These are phyloP conservation scores for Heterobasidion annosum DNA, from an alignment of 1,284 basidiomycete species.

Conservation along the genomic window DNA sequence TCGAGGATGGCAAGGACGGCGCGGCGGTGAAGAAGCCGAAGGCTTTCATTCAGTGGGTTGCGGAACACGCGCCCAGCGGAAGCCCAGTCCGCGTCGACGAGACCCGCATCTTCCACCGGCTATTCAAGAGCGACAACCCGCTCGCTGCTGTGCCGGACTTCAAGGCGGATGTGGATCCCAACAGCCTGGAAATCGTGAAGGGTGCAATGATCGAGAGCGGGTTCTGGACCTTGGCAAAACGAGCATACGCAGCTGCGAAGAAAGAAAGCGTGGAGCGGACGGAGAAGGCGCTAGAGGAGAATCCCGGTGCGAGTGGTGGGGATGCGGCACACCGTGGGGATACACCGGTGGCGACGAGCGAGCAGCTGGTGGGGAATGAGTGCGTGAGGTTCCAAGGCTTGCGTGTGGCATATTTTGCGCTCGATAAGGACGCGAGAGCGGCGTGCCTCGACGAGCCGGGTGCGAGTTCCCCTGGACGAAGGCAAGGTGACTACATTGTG, in stretches of 20 bases:
- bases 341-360: slow-evolving; percentile 64
- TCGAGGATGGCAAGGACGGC: slow-evolving; percentile 53
- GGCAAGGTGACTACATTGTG: slow-evolving; percentile 71
- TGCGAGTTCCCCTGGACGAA: slow-evolving; percentile 31
- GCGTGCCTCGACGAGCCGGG: slow-evolving; percentile 51
- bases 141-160: slow-evolving; percentile 63
- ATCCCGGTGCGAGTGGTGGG: slow-evolving; percentile 16
- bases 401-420: slow-evolving; percentile 90
- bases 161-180: slow-evolving; percentile 69
- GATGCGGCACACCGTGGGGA: slow-evolving; percentile 21
- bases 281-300: slow-evolving; percentile 49
- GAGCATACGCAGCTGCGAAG: slow-evolving; percentile 56
- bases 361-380: slow-evolving; percentile 87
- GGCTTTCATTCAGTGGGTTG: slow-evolving; percentile 98
- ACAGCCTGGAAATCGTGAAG: slow-evolving; percentile 72
- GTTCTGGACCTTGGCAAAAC: slow-evolving; percentile 81
- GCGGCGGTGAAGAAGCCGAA: slow-evolving; percentile 76
- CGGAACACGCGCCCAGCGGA: slow-evolving; percentile 69
- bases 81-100: slow-evolving; percentile 85
- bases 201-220: slow-evolving; percentile 85
- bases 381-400: slow-evolving; percentile 95
- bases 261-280: slow-evolving; percentile 61
- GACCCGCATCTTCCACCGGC: slow-evolving; percentile 84
- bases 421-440: slow-evolving; percentile 80
- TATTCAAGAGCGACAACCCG: slow-evolving; percentile 95